Evolutionary conservation across 345 rosid genomes (phyloP).

Genomic region (Odontarrhena argentea): DNA sequence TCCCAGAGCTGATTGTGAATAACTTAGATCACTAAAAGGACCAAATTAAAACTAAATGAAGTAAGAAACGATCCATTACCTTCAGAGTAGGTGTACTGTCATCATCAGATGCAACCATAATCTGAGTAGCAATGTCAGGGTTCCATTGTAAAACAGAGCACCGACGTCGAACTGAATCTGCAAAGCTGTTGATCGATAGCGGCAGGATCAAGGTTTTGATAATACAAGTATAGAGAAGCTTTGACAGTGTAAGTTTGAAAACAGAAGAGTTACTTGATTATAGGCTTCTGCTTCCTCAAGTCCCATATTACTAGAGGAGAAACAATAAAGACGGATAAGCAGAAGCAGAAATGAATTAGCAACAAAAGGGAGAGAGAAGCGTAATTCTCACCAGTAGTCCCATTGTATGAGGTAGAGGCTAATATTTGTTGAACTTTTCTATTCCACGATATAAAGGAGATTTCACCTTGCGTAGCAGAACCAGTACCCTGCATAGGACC

Average conservation of each 20-base stretch:
- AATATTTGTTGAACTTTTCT: slow-evolving; percentile 89
- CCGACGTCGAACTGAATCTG: slow-evolving; percentile 87
- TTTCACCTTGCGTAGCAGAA: slow-evolving; percentile 94
- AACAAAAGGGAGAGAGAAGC: background rate
- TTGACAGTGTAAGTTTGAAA: background rate
- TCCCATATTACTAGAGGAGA: slow-evolving; percentile 84
- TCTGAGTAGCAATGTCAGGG: slow-evolving; percentile 97
- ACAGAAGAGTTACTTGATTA: slow-evolving; percentile 66
- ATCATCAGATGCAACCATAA: slow-evolving; percentile 96
- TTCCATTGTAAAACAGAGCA: slow-evolving; percentile 99
- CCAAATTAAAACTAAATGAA: slow-evolving; percentile 18
- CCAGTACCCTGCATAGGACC: slow-evolving; percentile 76
- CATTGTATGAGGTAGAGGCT: slow-evolving; percentile 91
- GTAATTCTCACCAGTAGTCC: slow-evolving; percentile 82
- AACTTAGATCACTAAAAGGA: slow-evolving; percentile 29
- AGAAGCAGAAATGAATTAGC: slow-evolving; percentile 7
- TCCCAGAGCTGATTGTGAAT: slow-evolving; percentile 90
- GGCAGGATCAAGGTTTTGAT: slow-evolving; percentile 31
- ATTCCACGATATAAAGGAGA: slow-evolving; percentile 95
- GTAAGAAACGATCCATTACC: slow-evolving; percentile 49
- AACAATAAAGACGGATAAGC: slow-evolving; percentile 14
- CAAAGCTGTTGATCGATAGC: slow-evolving; percentile 60
- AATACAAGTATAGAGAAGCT: background rate
- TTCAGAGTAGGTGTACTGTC: slow-evolving; percentile 78
- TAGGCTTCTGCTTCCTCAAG: slow-evolving; percentile 94